These are phyloP conservation scores for Prunus campanulata DNA, from an alignment of 306 rosid genomes.

Conservation along the genomic window DNA sequence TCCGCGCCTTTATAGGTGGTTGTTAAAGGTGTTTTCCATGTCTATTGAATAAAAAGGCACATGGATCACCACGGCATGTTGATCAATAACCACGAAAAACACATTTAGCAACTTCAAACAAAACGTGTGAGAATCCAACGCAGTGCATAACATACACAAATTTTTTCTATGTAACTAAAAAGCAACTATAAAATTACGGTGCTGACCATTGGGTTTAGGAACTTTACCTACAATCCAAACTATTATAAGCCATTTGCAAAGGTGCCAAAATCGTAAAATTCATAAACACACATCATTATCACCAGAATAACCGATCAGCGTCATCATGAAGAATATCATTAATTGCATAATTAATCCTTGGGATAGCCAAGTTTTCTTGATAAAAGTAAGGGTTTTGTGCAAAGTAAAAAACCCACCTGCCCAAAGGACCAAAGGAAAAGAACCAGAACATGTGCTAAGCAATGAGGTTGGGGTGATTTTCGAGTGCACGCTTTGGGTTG, in stretches of 20 bases:
- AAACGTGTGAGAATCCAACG: neutral
- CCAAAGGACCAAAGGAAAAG: conserved; percentile 31
- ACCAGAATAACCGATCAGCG: conserved; percentile 25
- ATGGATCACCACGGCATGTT: no score
- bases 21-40: no score
- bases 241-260: neutral
- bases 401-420: conserved; percentile 31
- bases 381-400: conserved; percentile 18
- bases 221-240: neutral
- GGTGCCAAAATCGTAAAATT: neutral
- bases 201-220: neutral
- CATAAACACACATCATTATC: conserved; percentile 22
- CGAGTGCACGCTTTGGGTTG: conserved; percentile 95
- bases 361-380: conserved; percentile 9
- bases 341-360: conserved; percentile 30
- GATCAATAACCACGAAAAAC: no score
- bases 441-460: conserved; percentile 74
- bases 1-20: no score
- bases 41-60: no score
- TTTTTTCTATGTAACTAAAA: neutral
- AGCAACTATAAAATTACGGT: neutral
- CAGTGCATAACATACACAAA: neutral
- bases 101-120: neutral
- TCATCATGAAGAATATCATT: conserved; percentile 54
- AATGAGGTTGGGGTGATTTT: conserved; percentile 64